Percentiles rank a stretch among this genome's conserved stretches.
phyloP scores from a whole-genome alignment of 1,284 basidiomycete species.

The Salmacisia buchloeana region DNA sequence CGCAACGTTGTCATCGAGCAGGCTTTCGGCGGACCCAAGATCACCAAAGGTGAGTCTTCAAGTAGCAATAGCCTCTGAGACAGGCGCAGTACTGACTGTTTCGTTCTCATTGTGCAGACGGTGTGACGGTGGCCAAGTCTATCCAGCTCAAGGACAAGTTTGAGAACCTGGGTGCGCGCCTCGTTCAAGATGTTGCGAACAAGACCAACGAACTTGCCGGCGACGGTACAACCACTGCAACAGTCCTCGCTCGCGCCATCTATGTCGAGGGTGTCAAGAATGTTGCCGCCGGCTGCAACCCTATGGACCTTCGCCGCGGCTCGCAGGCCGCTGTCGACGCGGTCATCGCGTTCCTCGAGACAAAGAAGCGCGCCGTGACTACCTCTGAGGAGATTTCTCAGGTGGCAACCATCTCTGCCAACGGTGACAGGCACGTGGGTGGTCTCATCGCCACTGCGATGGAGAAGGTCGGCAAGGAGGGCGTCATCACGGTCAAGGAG shows the following conservation, averaged over 20 bases:
- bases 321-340: constrained; percentile 93
- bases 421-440: constrained; percentile 89
- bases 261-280: constrained; percentile 99
- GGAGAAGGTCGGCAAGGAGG: constrained; percentile 99
- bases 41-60: constrained; percentile 72
- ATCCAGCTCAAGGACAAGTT: constrained; percentile 96
- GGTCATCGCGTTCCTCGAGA: constrained; percentile 83
- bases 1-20: constrained; percentile 99
- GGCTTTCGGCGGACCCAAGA: constrained; percentile 92
- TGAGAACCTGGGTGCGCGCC: constrained; percentile 96
- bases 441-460: constrained; percentile 97
- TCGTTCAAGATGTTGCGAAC: constrained; percentile 89
- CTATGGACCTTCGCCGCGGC: constrained; percentile 96
- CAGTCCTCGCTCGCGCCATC: constrained; percentile 91
- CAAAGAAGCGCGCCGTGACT: constrained; percentile 88
- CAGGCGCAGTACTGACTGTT: neutral
- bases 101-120: constrained; percentile 57
- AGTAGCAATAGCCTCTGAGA: constrained; percentile 1
- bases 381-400: constrained; percentile 96
- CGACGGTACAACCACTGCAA: constrained; percentile 96
- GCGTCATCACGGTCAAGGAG: constrained; percentile 99
- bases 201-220: constrained; percentile 97
- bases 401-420: constrained; percentile 97
- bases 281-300: constrained; percentile 97
- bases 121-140: constrained; percentile 95